These are phyloP conservation scores for Fusarium dimerum DNA, from an alignment of 2,329 filamentous ascomycete genomes.

Conservation along the genomic window DNA sequence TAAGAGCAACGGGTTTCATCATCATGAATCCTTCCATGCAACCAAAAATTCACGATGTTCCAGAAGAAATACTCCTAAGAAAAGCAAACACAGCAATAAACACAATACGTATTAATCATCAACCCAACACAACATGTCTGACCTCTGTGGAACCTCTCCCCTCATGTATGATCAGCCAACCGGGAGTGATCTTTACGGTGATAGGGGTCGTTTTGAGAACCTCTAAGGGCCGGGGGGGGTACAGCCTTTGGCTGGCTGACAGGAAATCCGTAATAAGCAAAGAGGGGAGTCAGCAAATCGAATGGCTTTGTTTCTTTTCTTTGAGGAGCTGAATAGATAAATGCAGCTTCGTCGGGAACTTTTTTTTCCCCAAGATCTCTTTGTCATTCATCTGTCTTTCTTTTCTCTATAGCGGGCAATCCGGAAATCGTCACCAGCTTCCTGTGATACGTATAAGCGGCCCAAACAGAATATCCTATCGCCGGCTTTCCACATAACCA, in stretches of 20 bases:
- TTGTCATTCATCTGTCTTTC: neutral
- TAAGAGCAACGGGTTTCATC: no score
- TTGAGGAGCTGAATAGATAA: neutral
- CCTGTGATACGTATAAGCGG: no score
- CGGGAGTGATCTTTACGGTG: neutral
- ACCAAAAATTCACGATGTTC: no score
- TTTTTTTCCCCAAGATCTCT: neutral
- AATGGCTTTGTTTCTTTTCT: neutral
- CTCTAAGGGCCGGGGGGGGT: constrained; percentile 12
- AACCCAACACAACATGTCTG: neutral
- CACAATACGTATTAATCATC: no score
- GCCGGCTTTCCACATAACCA: no score
- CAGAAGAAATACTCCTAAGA: no score
- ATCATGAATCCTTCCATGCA: no score
- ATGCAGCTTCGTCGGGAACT: neutral
- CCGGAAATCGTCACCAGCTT: neutral
- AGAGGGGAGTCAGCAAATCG: no score
- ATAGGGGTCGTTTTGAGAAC: constrained; percentile 20
- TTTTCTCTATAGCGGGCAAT: neutral
- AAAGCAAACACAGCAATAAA: no score
- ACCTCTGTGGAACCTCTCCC: neutral
- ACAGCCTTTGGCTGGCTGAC: no score
- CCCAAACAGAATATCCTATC: no score
- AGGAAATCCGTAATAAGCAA: no score
- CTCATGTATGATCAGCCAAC: neutral